Evolutionary conservation across 2,329 filamentous ascomycete genomes (phyloP).

Genomic region (Botryotinia narcissicola): DNA sequence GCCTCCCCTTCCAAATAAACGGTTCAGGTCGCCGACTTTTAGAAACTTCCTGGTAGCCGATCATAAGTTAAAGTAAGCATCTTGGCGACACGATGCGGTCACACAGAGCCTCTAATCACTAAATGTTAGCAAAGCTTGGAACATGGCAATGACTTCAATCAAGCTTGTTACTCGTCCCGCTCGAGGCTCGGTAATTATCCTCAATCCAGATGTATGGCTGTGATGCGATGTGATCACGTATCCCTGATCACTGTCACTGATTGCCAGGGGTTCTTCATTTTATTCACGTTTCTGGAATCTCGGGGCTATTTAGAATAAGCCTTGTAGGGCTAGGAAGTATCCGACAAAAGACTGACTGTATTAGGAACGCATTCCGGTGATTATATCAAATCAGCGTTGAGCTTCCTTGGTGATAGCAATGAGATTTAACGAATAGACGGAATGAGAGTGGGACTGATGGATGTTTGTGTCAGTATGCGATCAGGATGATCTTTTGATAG

Average conservation of each 20-base stretch:
- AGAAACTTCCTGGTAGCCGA: not conserved
- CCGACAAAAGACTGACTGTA: not conserved
- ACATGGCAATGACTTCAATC: not conserved
- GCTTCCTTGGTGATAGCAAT: not conserved
- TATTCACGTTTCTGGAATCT: not conserved
- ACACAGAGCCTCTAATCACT: not conserved
- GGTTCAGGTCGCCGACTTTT: conserved; percentile 5
- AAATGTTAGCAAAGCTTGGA: not conserved
- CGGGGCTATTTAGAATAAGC: not conserved
- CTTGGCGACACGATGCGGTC: not conserved
- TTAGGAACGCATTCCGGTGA: not conserved
- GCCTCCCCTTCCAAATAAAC: not conserved
- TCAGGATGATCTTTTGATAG: not conserved
- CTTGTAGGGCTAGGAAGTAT: conserved; percentile 2
- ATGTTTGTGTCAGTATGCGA: not conserved
- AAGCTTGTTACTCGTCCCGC: not conserved
- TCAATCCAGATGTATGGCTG: not conserved
- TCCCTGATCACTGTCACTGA: not conserved
- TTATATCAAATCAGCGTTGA: not conserved
- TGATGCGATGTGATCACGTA: not conserved
- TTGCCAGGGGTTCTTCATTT: not conserved
- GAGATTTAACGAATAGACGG: not conserved
- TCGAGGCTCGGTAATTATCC: not conserved
- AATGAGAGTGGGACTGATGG: not conserved
- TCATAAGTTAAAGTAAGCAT: not conserved